phyloP scores from a whole-genome alignment of 2,329 filamentous ascomycete genomes.

The Coniochaeta sp. region DNA sequence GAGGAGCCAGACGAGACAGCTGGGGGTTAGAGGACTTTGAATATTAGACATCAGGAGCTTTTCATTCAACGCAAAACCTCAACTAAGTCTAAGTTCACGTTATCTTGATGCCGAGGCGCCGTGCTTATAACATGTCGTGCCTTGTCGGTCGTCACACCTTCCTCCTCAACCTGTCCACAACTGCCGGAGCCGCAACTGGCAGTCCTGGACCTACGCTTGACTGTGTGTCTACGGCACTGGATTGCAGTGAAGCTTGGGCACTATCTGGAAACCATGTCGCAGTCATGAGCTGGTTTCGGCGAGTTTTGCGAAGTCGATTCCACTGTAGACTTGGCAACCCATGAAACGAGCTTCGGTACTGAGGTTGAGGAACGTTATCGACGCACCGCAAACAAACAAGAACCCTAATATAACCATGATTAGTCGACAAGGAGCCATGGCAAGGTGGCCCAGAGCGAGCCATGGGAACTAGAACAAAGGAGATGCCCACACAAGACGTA shows the following conservation, averaged over 20 bases:
- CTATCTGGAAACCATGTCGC: not conserved
- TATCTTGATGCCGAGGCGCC: not conserved
- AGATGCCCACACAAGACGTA: not conserved
- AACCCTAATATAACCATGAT: not conserved
- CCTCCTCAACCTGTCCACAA: not conserved
- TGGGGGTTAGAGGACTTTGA: not conserved
- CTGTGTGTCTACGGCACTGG: not conserved
- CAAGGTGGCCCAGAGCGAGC: not conserved
- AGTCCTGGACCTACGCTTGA: not conserved
- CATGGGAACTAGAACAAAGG: too few relatives aligned
- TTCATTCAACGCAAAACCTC: not conserved
- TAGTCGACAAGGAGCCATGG: not conserved
- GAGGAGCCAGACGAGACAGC: not conserved
- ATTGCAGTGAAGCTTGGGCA: not conserved
- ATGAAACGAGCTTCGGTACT: too few relatives aligned
- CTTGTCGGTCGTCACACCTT: not conserved
- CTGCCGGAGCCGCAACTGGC: not conserved
- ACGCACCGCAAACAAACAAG: not conserved
- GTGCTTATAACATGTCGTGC: not conserved
- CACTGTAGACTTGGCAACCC: not conserved
- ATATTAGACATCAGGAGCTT: not conserved
- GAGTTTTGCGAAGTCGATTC: not conserved
- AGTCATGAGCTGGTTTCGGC: not conserved
- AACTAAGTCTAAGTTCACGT: not conserved
- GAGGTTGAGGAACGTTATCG: too few relatives aligned